Evolutionary conservation across 768 basidiomycete genomes (phyloP).

Genomic region (Boletus reticulatus): DNA sequence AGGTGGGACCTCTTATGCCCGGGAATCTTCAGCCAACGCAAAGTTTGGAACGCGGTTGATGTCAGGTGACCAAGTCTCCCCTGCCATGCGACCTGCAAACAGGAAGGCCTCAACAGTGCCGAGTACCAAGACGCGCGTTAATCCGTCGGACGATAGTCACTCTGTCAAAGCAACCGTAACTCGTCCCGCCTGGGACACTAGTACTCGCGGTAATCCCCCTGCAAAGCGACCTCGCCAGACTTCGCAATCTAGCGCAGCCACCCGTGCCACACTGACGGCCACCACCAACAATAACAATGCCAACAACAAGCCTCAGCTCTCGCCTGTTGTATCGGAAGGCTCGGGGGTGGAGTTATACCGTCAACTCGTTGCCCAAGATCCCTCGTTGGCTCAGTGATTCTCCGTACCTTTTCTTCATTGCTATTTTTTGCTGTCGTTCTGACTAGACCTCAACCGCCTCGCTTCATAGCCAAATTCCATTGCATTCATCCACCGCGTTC

Average conservation of each 20-base stretch:
- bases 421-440: constrained; percentile 6
- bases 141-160: constrained; percentile 63
- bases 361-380: constrained; percentile 75
- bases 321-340: constrained; percentile 70
- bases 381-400: constrained; percentile 50
- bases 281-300: constrained; percentile 22
- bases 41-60: constrained; percentile 88
- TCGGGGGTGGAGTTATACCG: constrained; percentile 84
- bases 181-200: constrained; percentile 70
- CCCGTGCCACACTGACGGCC: constrained; percentile 36
- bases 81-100: constrained; percentile 55
- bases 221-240: constrained; percentile 66
- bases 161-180: constrained; percentile 73
- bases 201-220: constrained; percentile 44
- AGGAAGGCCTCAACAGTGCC: constrained; percentile 50
- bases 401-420: neutral
- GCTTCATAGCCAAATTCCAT: constrained; percentile 21
- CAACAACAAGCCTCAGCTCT: constrained; percentile 41
- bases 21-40: constrained; percentile 86
- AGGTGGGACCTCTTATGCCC: constrained; percentile 57
- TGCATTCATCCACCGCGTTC: constrained; percentile 21
- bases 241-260: constrained; percentile 69
- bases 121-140: constrained; percentile 42
- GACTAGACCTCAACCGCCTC: constrained; percentile 18
- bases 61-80: constrained; percentile 49